Base-by-base conservation (phyloP, 2,329 filamentous ascomycete species). In the Penicillium sp. region DNA sequence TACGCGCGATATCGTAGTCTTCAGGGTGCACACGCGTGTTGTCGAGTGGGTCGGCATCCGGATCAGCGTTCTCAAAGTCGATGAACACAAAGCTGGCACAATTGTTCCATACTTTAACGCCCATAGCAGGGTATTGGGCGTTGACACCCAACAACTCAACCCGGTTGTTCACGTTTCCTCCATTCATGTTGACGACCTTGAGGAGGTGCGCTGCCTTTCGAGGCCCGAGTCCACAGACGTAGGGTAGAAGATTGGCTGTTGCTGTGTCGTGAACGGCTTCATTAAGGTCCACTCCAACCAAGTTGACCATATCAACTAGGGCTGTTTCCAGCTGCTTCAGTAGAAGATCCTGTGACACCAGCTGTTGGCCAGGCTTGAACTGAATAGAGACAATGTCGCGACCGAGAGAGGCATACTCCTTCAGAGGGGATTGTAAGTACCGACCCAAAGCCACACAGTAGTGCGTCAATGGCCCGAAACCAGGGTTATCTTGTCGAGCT, bases 291-390 rank as follows among this genome's bases (percentile, higher is more conserved):
- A 99, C 90, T 67, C 94, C 94, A 39, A 92, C 91, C 36, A 99
- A 84, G 69, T 99, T 99, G 62, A 99, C 94, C 82, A 96, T 96
- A 69, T 99, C 94, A 9, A 99, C 93, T 85, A 99, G 90, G 37
- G 93, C 91, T n/a, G 90, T 95, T 66, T 99, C 94, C 13, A 99
- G 81, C 54, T 91, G 85, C 69, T 90, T 91, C 56, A 87, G 78
- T 32, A 99, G 80, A 75, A 96, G 92, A 30, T 97, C 93, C 54
- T 91, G 84, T 0, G 92, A 88, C 12, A 99, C 81, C 24, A 97
- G 83, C 55, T 92, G 88, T 70, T 99, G 94, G 63, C 91, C 92
- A 3, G 90, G 85, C 62, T 97, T 91, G 73, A 97, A 97, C 17
- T 86, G 84, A 54, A 99, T 82, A 1, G 93, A 96, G 10, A 87